Base-by-base conservation (phyloP, 2,329 filamentous ascomycete genomes). In the Dissoconium aciculare region DNA sequence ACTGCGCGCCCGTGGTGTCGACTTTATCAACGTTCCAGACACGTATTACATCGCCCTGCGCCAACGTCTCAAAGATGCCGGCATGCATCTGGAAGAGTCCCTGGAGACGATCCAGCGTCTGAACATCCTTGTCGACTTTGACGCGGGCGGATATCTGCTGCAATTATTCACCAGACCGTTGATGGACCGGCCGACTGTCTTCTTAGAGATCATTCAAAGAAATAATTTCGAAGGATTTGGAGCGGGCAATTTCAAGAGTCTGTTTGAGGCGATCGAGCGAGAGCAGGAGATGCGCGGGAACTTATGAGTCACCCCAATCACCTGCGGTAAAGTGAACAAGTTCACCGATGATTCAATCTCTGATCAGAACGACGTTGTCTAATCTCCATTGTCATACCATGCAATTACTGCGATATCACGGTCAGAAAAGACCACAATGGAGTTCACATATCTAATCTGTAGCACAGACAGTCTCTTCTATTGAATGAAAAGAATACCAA, bases 181-280 rank as follows among this genome's bases (percentile, higher is more conserved):
- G 43, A 81, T 93, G 77, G 85, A 94, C 57, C 74, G 87, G 9
- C 87, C 87, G 14, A 94, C 87, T 3, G 85, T 94, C 15, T 94
- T 94, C 53, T 74, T 94, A 40, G 87, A 94, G 68, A 92, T 94
- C 46, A 94, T 94, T 47, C 84, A 94, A 64, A 65, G 85, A 34
- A 77, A 91, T 46, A 75, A 83, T 41, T 94, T 94, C 54, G 75
- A 79, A 17, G 87, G 87, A 0, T 94, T 94, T 46, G 85, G 87
- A 3, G 87, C 85, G 0, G 87, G 87, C 1, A 95, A 94, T 57
- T 94, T 94, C 63, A 93, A 84, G 71, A 84, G 78, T 38, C 50
- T 94, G 46, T 94, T 94, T 49, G 85, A 94, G 64, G 85, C 87
- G 3, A 91, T 94, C 54, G 87, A 94, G 67, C 65, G 85, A 30